Evolutionary conservation across 768 basidiomycete species (phyloP).

Genomic region (Suillus plorans): DNA sequence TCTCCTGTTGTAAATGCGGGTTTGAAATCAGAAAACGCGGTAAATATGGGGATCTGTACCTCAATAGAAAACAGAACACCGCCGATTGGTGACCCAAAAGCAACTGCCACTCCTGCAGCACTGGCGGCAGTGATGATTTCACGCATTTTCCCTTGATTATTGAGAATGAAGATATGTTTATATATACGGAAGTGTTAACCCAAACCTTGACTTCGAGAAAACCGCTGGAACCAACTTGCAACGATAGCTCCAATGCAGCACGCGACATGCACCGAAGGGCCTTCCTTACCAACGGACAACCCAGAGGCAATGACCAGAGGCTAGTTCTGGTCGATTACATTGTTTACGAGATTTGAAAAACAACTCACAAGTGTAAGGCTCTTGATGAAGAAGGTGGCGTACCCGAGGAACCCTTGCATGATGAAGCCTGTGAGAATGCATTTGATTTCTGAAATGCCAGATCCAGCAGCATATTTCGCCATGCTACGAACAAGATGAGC

Average conservation of each 20-base stretch:
- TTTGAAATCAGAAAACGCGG: constrained; percentile 2
- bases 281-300: constrained; percentile 96
- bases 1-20: constrained; percentile 63
- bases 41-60: constrained; percentile 38
- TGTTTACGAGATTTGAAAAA: constrained; percentile 1
- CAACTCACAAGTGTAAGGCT: constrained; percentile 82
- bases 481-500: constrained; percentile 86
- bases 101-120: constrained; percentile 97
- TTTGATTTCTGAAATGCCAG: constrained; percentile 98
- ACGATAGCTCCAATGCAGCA: constrained; percentile 91
- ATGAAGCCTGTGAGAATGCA: constrained; percentile 96
- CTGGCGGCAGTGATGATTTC: constrained; percentile 95
- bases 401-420: constrained; percentile 93
- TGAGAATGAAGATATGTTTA: constrained; percentile 17
- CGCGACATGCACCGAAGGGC: constrained; percentile 96
- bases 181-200: constrained; percentile 10
- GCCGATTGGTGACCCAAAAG: constrained; percentile 97
- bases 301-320: constrained; percentile 97
- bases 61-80: constrained; percentile 98
- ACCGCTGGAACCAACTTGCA: constrained; percentile 79
- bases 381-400: constrained; percentile 90
- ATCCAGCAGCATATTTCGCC: constrained; percentile 95
- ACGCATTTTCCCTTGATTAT: constrained; percentile 64
- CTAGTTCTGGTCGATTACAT: constrained; percentile 41
- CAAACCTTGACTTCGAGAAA: constrained; percentile 86